Base-by-base conservation (phyloP, 768 basidiomycete species). In the Suillus fuscotomentosus region DNA sequence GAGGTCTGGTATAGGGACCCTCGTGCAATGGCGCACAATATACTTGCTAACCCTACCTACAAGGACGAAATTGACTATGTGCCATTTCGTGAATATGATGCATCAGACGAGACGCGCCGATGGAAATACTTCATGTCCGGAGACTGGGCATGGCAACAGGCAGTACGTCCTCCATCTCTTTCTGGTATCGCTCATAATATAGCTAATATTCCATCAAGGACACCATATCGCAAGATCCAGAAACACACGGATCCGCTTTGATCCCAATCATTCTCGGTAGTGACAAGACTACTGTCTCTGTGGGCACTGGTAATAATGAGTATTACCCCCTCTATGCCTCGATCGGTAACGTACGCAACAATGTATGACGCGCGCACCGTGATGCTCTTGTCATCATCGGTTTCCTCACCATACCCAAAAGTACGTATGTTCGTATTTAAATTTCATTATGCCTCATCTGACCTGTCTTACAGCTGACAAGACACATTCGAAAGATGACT, bases 381-480 rank as follows among this genome's bases (percentile, higher is more conserved):
- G 60, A 67, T 62, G 63, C 51, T 13, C 53, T 67, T 9, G 60
- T 64, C 0, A 63, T 76, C 10, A 63, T 78, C 20, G 75, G 69
- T 0, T 79, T 79, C 63, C 65, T 75, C 27, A 59, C 71, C 9
- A 75, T 76, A 39, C 72, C 73, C 45, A n/a, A 47, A 47, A 47
- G 45, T 47, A 47, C n/a, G 2, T 47, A 9, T 47, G 3, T 36
- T 45, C 6, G 10, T 45, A 10, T n/a, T 47, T 3, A n/a, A 5
- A n/a, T 47, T n/a, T 47, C 10, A n/a, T 47, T 47, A 0, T n/a
- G 0, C n/a, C 0, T 47, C 9, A 47, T n/a, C 10, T 47, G 7
- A 47, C 6, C 45, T n/a, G 8, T 8, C 24, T 24, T n/a, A 47
- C n/a, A 47, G 45, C 45, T 47, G 45, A n/a, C 68, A 48, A 1